phyloP scores from a whole-genome alignment of 2,329 filamentous ascomycete genomes.

The Escovopsis sp. region DNA sequence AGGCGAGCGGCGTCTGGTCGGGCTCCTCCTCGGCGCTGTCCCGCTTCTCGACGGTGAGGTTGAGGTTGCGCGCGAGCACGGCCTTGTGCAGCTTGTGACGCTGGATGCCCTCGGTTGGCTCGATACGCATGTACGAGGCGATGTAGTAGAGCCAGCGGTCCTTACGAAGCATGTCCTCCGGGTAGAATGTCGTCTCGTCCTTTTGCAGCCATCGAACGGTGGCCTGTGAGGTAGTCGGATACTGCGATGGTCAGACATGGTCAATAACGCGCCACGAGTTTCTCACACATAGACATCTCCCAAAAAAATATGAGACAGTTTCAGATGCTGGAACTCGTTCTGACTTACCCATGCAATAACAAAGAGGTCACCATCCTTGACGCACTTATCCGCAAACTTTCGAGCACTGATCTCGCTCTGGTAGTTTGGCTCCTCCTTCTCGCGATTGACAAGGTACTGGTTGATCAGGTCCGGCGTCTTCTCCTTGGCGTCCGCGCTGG shows the following conservation, averaged over 20 bases:
- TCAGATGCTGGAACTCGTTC: not conserved
- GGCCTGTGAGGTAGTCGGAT: slow-evolving; percentile 51
- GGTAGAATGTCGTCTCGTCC: slow-evolving; percentile 66
- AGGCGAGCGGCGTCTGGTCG: slow-evolving; percentile 43
- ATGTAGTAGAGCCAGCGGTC: slow-evolving; percentile 92
- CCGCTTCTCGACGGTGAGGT: slow-evolving; percentile 15
- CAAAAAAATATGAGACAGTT: not conserved
- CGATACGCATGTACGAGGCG: slow-evolving; percentile 74
- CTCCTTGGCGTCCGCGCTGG: slow-evolving; percentile 76
- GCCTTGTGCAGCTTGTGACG: slow-evolving; percentile 50
- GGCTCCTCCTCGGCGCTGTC: slow-evolving; percentile 43
- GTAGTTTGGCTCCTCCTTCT: slow-evolving; percentile 73
- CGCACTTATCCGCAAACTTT: slow-evolving; percentile 81
- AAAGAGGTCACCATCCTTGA: slow-evolving; percentile 87
- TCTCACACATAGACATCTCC: slow-evolving; percentile 17
- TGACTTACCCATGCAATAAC: slow-evolving; percentile 74
- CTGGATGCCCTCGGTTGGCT: slow-evolving; percentile 69
- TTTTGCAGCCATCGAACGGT: slow-evolving; percentile 56
- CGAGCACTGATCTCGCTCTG: slow-evolving; percentile 80
- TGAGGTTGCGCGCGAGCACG: slow-evolving; percentile 57
- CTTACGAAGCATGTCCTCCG: slow-evolving; percentile 71
- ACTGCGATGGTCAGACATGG: slow-evolving; percentile 25
- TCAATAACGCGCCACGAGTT: not conserved
- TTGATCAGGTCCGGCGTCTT: slow-evolving; percentile 84
- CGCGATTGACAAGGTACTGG: slow-evolving; percentile 68